A percentile compares a stretch with the other conserved stretches of the same genome.
phyloP scores from a whole-genome alignment of 2,329 filamentous ascomycete genomes.

The Plenodomus lindquistii region DNA sequence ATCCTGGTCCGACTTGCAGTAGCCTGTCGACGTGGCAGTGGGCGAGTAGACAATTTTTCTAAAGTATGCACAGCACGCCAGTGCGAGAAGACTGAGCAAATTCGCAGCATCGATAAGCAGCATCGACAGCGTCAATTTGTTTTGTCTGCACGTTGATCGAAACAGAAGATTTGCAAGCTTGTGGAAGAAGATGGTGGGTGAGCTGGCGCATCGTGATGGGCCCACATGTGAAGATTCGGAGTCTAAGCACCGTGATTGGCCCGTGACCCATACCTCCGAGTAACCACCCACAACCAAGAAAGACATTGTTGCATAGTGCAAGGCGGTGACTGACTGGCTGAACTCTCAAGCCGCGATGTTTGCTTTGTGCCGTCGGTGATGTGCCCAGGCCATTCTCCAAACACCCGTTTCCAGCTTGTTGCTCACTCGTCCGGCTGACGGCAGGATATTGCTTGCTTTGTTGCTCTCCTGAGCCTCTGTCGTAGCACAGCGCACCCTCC shows the following conservation, averaged over 20 bases:
- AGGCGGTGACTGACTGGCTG: constrained; percentile 37
- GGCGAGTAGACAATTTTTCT: constrained; percentile 2
- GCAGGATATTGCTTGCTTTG: constrained; percentile 24
- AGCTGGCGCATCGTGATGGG: constrained; percentile 9
- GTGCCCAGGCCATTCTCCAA: constrained; percentile 12
- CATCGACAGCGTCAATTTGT: not conserved
- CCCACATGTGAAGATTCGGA: constrained; percentile 14
- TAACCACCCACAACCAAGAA: constrained; percentile 16
- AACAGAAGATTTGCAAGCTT: constrained; percentile 1
- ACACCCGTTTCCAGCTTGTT: constrained; percentile 28
- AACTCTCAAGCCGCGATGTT: constrained; percentile 6
- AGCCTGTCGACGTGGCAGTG: constrained; percentile 18
- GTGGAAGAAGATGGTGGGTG: constrained; percentile 5
- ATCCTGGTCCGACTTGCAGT: constrained; percentile 12
- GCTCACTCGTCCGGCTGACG: constrained; percentile 10
- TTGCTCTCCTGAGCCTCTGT: constrained; percentile 28
- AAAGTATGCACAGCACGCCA: not conserved
- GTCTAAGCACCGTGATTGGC: constrained; percentile 18
- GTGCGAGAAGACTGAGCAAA: constrained; percentile 1
- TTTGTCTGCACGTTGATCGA: constrained; percentile 7
- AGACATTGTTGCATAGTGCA: constrained; percentile 20
- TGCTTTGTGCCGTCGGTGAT: constrained; percentile 9
- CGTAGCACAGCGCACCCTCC: constrained; percentile 38
- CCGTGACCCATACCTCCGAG: constrained; percentile 13
- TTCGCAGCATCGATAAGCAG: not conserved